phyloP scores from a whole-genome alignment of 2,329 filamentous ascomycete species.

The Penicillium frequentans region DNA sequence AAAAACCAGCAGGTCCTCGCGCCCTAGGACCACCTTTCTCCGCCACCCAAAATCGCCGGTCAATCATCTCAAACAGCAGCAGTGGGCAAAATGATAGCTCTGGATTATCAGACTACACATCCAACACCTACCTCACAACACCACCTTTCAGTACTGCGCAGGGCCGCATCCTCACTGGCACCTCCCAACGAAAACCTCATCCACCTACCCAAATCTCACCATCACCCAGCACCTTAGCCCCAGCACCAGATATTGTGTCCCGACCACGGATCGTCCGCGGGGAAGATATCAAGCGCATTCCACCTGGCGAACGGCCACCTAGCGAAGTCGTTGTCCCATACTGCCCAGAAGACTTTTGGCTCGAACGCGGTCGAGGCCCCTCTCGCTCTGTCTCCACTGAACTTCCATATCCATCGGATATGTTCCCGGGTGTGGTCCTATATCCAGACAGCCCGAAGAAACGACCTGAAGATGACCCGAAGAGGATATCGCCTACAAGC shows the following conservation, averaged over 20 bases:
- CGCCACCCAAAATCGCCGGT: not conserved
- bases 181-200: constrained; percentile 2
- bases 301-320: constrained; percentile 29
- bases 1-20: not conserved
- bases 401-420: constrained; percentile 23
- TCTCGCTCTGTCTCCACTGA: not conserved
- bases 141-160: constrained; percentile 6
- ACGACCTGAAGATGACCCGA: constrained; percentile 7
- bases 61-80: constrained; percentile 13
- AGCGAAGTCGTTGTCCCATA: constrained; percentile 26
- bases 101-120: constrained; percentile 4
- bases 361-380: constrained; percentile 12
- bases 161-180: not conserved
- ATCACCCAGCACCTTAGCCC: constrained; percentile 5
- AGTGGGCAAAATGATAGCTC: constrained; percentile 7
- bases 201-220: constrained; percentile 16
- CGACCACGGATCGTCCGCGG: constrained; percentile 32
- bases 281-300: constrained; percentile 34
- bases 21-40: constrained; percentile 7
- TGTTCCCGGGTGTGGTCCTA: constrained; percentile 6
- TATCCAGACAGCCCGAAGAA: constrained; percentile 26
- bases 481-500: constrained; percentile 21
- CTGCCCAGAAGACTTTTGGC: constrained; percentile 32
- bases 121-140: constrained; percentile 7
- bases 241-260: constrained; percentile 32